Percentiles rank a stretch among this genome's conserved stretches.
Evolutionary conservation across 2,329 filamentous ascomycete genomes (phyloP).

Genomic region (Calonectria hawksworthii): DNA sequence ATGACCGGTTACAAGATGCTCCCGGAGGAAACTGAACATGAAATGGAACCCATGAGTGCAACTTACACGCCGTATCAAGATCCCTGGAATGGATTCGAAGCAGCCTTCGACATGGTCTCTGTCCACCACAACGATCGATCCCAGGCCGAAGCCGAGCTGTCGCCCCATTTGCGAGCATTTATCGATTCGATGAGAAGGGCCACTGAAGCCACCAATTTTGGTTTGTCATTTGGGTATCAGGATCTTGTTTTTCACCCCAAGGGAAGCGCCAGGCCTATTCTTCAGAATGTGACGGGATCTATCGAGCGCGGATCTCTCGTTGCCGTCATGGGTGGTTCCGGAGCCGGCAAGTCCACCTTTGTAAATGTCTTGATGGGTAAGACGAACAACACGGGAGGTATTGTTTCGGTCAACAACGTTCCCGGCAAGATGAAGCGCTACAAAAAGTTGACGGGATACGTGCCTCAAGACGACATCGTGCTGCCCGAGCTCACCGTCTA

Average conservation of each 20-base stretch:
- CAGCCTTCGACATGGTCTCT: conserved; percentile 51
- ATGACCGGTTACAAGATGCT: conserved; percentile 54
- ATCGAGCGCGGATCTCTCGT: conserved; percentile 69
- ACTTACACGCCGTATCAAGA: conserved; percentile 47
- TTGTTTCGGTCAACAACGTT: conserved; percentile 66
- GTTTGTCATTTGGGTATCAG: conserved; percentile 67
- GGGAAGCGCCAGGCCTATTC: conserved; percentile 58
- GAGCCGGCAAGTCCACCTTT: conserved; percentile 72
- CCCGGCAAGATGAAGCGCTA: conserved; percentile 63
- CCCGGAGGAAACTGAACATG: conserved; percentile 50
- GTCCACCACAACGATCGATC: conserved; percentile 44
- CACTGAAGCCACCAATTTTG: conserved; percentile 64
- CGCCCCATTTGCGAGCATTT: conserved; percentile 61
- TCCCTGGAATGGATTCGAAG: conserved; percentile 53
- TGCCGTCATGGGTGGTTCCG: conserved; percentile 71
- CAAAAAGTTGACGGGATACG: conserved; percentile 73
- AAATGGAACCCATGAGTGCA: conserved; percentile 52
- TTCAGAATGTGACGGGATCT: conserved; percentile 67
- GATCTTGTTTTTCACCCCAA: conserved; percentile 64
- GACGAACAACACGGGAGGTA: conserved; percentile 62
- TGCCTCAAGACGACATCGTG: conserved; percentile 73
- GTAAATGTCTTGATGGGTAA: conserved; percentile 75
- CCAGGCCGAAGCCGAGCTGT: conserved; percentile 32
- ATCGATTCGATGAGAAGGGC: conserved; percentile 67
- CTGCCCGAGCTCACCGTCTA: conserved; percentile 71